phyloP scores from a whole-genome alignment of 148 eudicot species.

The Arctostaphylos glauca region DNA sequence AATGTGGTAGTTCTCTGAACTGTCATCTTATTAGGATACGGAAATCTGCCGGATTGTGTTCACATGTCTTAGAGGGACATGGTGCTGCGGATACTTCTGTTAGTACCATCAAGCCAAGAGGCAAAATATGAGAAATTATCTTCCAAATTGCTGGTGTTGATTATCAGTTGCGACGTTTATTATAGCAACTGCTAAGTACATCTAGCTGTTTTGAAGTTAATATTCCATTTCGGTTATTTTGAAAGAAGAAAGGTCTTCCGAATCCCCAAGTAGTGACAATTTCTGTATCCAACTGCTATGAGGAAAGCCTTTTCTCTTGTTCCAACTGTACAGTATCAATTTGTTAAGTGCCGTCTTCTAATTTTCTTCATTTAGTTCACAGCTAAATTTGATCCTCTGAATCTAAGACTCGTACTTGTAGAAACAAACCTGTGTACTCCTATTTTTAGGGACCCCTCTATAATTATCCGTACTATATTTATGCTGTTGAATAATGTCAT shows the following conservation, averaged over 20 bases:
- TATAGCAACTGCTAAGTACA: background rate
- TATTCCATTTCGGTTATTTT: background rate
- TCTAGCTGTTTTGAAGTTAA: conserved; percentile 4
- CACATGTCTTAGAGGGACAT: conserved; percentile 86
- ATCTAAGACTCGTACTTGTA: background rate
- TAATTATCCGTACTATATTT: background rate
- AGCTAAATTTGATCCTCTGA: background rate
- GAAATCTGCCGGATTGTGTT: conserved; percentile 69
- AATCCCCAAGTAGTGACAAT: background rate
- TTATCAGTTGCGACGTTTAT: background rate
- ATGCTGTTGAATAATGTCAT: background rate
- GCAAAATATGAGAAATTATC: conserved; percentile 26
- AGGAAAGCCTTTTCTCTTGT: background rate
- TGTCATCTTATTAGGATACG: conserved; percentile 52
- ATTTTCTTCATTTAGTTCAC: background rate
- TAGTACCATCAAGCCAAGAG: conserved; percentile 46
- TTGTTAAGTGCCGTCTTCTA: background rate
- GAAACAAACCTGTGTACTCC: background rate
- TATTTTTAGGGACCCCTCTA: background rate
- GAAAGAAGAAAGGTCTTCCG: background rate
- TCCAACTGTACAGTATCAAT: background rate
- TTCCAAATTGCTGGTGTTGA: background rate
- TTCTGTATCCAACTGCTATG: background rate
- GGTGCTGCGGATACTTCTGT: conserved; percentile 65
- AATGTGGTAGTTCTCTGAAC: background rate